Evolutionary conservation across 73 alveolate genomes (phyloP).

Genomic region (Tetrahymena thermophila): DNA sequence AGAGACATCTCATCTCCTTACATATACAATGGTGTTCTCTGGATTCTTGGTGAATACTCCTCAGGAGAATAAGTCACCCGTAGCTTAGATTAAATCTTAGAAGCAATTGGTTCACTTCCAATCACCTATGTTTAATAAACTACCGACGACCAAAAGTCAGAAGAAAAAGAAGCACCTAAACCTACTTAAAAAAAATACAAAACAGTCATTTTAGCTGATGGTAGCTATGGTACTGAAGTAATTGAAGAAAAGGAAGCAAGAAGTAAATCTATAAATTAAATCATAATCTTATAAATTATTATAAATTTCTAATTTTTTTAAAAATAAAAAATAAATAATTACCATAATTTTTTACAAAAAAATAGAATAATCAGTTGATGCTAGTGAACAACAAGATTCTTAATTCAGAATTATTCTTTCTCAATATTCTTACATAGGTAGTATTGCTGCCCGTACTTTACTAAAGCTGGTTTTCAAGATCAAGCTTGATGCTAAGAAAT

Average conservation of each 20-base stretch:
- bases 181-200: neutral
- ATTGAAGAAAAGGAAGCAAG: slow-evolving; percentile 8
- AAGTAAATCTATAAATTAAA: neutral
- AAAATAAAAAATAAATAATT: too few relatives aligned
- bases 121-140: neutral
- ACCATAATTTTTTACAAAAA: too few relatives aligned
- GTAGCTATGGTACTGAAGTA: slow-evolving; percentile 38
- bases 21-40: slow-evolving; percentile 52
- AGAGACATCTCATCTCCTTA: slow-evolving; percentile 51
- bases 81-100: slow-evolving; percentile 33
- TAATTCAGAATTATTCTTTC: slow-evolving; percentile 24
- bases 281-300: neutral
- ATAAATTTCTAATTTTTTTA: neutral
- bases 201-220: slow-evolving; percentile 20
- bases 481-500: neutral
- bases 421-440: slow-evolving; percentile 7
- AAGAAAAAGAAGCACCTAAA: slow-evolving; percentile 14
- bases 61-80: slow-evolving; percentile 31
- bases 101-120: slow-evolving; percentile 63
- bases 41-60: slow-evolving; percentile 69
- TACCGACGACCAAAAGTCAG: neutral
- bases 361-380: neutral
- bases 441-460: slow-evolving; percentile 15
- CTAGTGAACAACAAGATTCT: neutral
- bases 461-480: slow-evolving; percentile 11